Base-by-base conservation (phyloP, 2,329 filamentous ascomycete species). In the Aspergillus tamarii region DNA sequence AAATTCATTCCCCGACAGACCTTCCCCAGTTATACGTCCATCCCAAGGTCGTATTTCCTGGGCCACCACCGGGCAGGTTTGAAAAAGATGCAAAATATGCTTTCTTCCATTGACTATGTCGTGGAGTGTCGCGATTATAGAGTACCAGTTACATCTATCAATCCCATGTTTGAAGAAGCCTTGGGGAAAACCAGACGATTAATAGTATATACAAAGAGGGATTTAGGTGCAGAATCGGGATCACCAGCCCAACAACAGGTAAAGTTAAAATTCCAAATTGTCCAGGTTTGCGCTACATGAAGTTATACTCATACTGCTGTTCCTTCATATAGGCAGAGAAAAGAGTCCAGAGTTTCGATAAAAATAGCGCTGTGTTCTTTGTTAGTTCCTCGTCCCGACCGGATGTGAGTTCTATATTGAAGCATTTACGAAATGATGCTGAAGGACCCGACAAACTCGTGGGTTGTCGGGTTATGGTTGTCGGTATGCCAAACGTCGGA, bases 401-500 rank as follows among this genome's bases (percentile, higher is more conserved):
- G 46, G 74, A 78, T 59, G 67, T 76, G 57, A 70, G 61, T 45
- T 66, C 73, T 10, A 74, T 80, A 45, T 67, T 79, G 32, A 73
- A 70, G 66, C 70, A 77, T 62, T 64, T 78, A 57, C 71, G 70
- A 62, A 61, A 69, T 21, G 72, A 77, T 60, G 72, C 72, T 19
- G 66, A 67, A 50, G 73, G 69, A 39, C 71, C 76, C 48, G 76
- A 77, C 63, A 72, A 86, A 26, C 80, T 98, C n/a, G 89, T 91
- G 9, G 94, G 93, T n/a, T 86, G 93, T 69, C 88, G 93, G 56
- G 87, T 93, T 62, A 86, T 99, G 77, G 87, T 98, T 0, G 94
- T 98, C 16, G 95, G 95, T 61, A 97, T 99, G 94, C 95, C 95
- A 41, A 99, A 99, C 75, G 92, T 97, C 0, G 95, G 95, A 41